Base-by-base conservation (phyloP, 495 filamentous ascomycete species). In the Aspergillus sclerotioniger region DNA sequence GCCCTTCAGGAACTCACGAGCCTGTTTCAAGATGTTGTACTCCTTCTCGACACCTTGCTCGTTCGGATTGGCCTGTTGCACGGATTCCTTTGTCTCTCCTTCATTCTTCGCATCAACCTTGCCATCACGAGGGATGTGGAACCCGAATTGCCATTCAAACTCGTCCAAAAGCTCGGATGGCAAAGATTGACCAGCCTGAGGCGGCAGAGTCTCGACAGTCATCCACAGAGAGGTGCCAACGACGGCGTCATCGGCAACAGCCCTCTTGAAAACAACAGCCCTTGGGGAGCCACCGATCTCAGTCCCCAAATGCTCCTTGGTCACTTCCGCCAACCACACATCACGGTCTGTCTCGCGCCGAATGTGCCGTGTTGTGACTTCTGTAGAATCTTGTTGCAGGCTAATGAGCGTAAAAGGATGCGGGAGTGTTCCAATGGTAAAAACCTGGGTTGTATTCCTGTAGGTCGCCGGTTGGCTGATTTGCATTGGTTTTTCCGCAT, bases 61-160 rank as follows among this genome's bases (percentile, higher is more conserved):
- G 29, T 73, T 76, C 0, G 79, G 77, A 8, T 79, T 75, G 32
- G 70, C 69, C 60, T 67, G 59, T 51, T 75, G 68, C 33, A 72
- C 64, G 28, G 71, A 72, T 46, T 76, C 68, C 51, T 72, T 72
- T 41, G 51, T 51, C 1, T 82, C 80, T 41, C 80, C 78, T 53
- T 82, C 79, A 44, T 80, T 78, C 53, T 81, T 80, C 21, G 80
- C 80, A 48, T 79, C 72, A 50, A 78, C 63, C 35, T 81, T 78
- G 28, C 73, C 70, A 13, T 76, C 75, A 20, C 76, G 77, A 5
- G 92, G 87, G 10, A 96, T 78, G 29, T 77, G 75, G 76, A 98
- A 98, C 47, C 93, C 93, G 63, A 97, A 89, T 64, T 87, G 82
- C 90, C 91, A 97, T 61, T 95, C 90, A 0, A 95, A 71, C 57